These are phyloP conservation scores for Paulownia fortunei DNA, from an alignment of 257 asterid species.

Conservation along the genomic window DNA sequence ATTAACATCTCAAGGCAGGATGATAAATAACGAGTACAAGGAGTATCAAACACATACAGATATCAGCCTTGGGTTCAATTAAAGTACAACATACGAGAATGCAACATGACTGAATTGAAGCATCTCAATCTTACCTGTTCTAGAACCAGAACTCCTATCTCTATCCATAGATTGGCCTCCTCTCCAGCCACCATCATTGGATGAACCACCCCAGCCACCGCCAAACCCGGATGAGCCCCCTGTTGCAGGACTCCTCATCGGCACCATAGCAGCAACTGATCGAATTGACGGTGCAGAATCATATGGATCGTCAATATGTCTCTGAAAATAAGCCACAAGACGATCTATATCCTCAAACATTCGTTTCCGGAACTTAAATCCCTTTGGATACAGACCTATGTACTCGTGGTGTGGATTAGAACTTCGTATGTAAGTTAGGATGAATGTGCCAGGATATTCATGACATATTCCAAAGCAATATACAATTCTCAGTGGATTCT, in stretches of 20 bases:
- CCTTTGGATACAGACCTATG: slow-evolving; percentile 91
- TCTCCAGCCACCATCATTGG: slow-evolving; percentile 75
- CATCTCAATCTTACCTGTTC: slow-evolving; percentile 58
- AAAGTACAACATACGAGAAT: neutral
- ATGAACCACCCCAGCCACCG: slow-evolving; percentile 75
- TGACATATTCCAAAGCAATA: slow-evolving; percentile 94
- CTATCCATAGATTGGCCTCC: slow-evolving; percentile 66
- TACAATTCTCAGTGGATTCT: slow-evolving; percentile 85
- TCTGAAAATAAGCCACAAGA: slow-evolving; percentile 88
- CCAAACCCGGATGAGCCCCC: slow-evolving; percentile 79
- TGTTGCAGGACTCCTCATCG: slow-evolving; percentile 84
- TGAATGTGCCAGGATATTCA: slow-evolving; percentile 97
- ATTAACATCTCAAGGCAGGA: neutral
- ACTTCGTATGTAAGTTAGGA: slow-evolving; percentile 87
- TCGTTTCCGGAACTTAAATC: slow-evolving; percentile 85
- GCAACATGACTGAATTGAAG: slow-evolving; percentile 21
- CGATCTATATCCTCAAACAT: slow-evolving; percentile 93
- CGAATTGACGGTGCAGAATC: slow-evolving; percentile 76
- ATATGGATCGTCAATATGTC: slow-evolving; percentile 82
- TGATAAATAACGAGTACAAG: neutral
- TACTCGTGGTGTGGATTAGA: slow-evolving; percentile 96
- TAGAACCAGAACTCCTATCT: slow-evolving; percentile 63
- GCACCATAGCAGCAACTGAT: slow-evolving; percentile 94
- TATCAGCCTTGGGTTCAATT: neutral
- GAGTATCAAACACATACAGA: neutral